Percentiles rank a stretch among this genome's conserved stretches.
Evolutionary conservation across 495 filamentous ascomycete species (phyloP).

Genomic region (Neurospora sp.): DNA sequence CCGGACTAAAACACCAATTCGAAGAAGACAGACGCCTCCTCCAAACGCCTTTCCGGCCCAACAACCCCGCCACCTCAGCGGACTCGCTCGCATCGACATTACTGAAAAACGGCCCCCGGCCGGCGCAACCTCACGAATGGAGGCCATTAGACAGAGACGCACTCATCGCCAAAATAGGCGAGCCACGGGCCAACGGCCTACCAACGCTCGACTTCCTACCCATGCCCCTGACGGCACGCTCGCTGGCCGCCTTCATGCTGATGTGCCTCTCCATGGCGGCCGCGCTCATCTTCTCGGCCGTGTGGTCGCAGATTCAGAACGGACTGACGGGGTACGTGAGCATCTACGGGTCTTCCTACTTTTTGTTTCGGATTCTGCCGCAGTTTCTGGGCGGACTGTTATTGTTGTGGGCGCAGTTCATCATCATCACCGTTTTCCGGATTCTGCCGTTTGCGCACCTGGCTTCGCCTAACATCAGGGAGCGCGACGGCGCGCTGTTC

Average conservation of each 20-base stretch:
- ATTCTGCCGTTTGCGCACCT: constrained; percentile 68
- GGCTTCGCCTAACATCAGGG: constrained; percentile 44
- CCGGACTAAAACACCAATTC: background rate
- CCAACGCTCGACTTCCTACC: constrained; percentile 58
- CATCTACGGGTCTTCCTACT: constrained; percentile 64
- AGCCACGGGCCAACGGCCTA: constrained; percentile 5
- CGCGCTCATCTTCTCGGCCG: constrained; percentile 60
- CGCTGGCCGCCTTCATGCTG: constrained; percentile 46
- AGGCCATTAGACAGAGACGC: constrained; percentile 11
- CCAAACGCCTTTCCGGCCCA: constrained; percentile 2
- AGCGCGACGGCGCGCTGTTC: constrained; percentile 42
- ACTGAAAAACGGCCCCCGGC: constrained; percentile 12
- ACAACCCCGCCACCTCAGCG: constrained; percentile 13
- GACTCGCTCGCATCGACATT: constrained; percentile 22
- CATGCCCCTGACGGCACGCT: constrained; percentile 50
- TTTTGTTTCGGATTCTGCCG: constrained; percentile 75
- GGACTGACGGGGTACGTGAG: constrained; percentile 58
- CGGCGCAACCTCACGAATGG: constrained; percentile 22
- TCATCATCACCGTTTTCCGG: constrained; percentile 67
- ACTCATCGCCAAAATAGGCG: constrained; percentile 8
- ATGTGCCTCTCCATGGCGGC: constrained; percentile 62
- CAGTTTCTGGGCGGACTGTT: constrained; percentile 65
- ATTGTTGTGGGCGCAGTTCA: constrained; percentile 61
- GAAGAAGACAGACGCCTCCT: background rate
- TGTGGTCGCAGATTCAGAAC: constrained; percentile 52